Base-by-base conservation (phyloP, 371 early-diverging fungal genomes). In the Dichotomocladium elegans region DNA sequence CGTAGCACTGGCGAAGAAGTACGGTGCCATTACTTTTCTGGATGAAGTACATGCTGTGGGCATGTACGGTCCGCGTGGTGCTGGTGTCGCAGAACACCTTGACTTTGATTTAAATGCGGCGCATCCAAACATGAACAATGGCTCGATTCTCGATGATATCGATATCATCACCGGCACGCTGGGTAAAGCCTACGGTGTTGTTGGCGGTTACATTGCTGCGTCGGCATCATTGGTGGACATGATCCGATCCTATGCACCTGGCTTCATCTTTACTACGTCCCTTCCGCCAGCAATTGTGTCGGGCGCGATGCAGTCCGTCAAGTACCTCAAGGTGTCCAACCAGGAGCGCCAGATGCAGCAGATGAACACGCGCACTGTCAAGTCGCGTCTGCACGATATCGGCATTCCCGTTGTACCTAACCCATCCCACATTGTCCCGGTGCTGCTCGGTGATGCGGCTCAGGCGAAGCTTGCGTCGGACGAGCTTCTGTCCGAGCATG, bases 41-140 rank as follows among this genome's bases (percentile, higher is more conserved):
- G 99, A 98, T 63, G 97, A 98, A 76, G 99, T 98, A 15, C 99
- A 98, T 64, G 96, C 98, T 17, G 99, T 98, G 27, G 99, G 99
- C 49, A 96, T 98, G 95, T 98, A 98, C 62, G 98, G 98, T 9
- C 85, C 87, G 6, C 88, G 88, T 42, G 99, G 98, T 55, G 97
- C 91, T 28, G 99, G 99, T 61, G 95, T 98, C 21, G 96, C 98
- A 47, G 96, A 97, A 70, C 94, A 96, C 77, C 79, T 95, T 46
- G 91, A 95, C 66, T 90, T 75, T 61, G 82, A 83, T 4, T 64
- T 81, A 63, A 88, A 86, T 58, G 77, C 75, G 33, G 55, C 79
- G 21, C 62, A 71, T 24, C 79, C 79, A 15, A 70, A 70, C 41
- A 69, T 66, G 31, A 74, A 76, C 53, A 82, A 83, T 42, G 82